Conservation (phyloP, 306 rosid genomes). For the Acacia acuminata region DNA sequence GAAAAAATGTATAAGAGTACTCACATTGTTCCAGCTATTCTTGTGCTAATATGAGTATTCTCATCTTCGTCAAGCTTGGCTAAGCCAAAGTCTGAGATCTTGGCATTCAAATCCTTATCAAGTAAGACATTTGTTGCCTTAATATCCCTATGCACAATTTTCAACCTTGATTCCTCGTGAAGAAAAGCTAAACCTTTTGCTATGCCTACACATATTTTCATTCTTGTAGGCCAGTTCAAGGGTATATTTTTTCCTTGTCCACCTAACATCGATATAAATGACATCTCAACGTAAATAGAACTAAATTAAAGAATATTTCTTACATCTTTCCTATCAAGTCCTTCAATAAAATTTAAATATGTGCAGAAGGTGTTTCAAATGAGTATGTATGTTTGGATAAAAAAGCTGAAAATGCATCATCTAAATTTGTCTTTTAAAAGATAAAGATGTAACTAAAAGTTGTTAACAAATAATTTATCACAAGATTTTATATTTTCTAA, state of each 20-base stretch:
- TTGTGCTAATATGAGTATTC: neutral
- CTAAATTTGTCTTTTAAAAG: too few species aligned
- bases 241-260: neutral
- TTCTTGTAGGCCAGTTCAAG: neutral
- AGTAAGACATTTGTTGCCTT: neutral
- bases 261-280: neutral
- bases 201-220: neutral
- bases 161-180: neutral
- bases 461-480: too few species aligned
- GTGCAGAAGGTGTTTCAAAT: neutral
- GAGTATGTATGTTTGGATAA: neutral
- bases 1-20: neutral
- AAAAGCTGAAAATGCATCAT: too few species aligned
- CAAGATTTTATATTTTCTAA: too few species aligned
- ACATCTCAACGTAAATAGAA: too few species aligned
- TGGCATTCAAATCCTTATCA: neutral
- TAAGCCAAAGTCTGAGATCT: neutral
- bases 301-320: too few species aligned
- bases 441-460: too few species aligned
- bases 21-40: neutral
- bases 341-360: too few species aligned
- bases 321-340: neutral
- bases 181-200: neutral
- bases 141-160: neutral
- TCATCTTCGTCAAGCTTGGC: neutral